These are phyloP conservation scores for Oenanthe sinensis DNA, from an alignment of 129 eudicot species.

Conservation along the genomic window DNA sequence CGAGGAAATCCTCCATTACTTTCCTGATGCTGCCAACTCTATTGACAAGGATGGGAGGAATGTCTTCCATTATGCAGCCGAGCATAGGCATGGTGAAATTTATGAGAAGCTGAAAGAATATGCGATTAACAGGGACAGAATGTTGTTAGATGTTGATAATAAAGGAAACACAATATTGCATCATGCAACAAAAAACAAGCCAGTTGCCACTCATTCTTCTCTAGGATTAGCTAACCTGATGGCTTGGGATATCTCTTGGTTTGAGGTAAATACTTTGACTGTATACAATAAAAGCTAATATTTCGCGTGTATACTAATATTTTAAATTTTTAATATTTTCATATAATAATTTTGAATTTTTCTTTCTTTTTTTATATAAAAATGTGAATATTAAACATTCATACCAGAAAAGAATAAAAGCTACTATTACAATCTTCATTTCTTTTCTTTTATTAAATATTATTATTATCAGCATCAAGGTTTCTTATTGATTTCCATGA, in stretches of 20 bases:
- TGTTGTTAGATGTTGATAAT: constrained; percentile 11
- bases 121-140: constrained; percentile 1
- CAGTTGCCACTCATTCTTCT: background rate
- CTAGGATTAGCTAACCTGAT: background rate
- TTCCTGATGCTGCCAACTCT: constrained; percentile 18
- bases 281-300: no score
- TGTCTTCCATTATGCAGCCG: constrained; percentile 1
- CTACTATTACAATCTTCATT: no score
- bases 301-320: no score
- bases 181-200: constrained; percentile 1
- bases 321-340: no score
- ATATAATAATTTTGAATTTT: no score
- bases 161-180: constrained; percentile 11
- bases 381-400: no score
- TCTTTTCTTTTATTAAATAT: no score
- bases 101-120: background rate
- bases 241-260: constrained; percentile 16
- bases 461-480: no score
- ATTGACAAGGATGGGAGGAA: constrained; percentile 10
- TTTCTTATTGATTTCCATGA: no score
- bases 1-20: constrained; percentile 1
- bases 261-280: background rate
- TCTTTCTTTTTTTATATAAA: no score
- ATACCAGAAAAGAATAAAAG: no score
- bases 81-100: background rate